phyloP scores from a whole-genome alignment of 75 land plant species.

The Chamaecyparis obtusa region DNA sequence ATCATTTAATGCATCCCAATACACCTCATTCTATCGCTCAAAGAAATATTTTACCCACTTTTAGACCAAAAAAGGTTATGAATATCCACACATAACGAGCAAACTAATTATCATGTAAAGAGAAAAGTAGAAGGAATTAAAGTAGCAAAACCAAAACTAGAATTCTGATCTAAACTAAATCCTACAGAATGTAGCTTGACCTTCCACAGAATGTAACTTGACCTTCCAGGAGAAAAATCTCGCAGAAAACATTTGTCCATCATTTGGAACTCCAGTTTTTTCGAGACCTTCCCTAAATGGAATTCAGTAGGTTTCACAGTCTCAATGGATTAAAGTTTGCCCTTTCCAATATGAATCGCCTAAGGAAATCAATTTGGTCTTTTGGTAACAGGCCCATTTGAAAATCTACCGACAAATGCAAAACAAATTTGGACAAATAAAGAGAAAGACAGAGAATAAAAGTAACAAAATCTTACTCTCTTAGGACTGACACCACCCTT shows the following conservation, averaged over 20 bases:
- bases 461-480: neutral
- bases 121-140: neutral
- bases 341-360: no score
- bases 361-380: no score
- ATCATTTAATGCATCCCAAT: neutral
- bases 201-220: no score
- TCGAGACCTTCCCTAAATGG: no score
- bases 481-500: slow-evolving; percentile 8
- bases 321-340: no score
- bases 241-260: no score
- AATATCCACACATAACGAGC: neutral
- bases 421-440: neutral
- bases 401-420: neutral
- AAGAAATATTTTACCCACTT: neutral
- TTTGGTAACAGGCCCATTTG: neutral
- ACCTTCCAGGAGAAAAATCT: no score
- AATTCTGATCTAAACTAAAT: no score
- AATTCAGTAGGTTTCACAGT: no score
- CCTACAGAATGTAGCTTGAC: no score
- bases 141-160: neutral
- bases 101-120: neutral
- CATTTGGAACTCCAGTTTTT: no score
- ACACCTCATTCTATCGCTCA: neutral
- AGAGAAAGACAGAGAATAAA: neutral
- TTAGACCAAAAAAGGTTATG: no score